Evolutionary conservation across 2,329 filamentous ascomycete species (phyloP), one percentile per base, ranked within the genome.

Genomic region (Calonectria henricotiae): DNA sequence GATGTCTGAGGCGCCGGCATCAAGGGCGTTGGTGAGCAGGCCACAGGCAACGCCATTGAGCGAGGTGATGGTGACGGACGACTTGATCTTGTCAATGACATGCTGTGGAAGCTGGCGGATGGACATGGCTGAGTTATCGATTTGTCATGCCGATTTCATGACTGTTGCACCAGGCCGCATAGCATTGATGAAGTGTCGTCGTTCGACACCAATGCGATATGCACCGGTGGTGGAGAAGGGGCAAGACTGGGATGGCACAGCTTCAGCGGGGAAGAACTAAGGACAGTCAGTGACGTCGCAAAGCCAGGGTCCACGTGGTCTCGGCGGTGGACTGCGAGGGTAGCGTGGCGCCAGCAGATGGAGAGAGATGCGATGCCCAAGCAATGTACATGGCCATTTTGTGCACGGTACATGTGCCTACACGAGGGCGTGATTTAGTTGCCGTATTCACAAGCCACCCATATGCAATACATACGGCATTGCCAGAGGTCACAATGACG

Each of bases 11-110:
- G 95, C 92, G 54, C 85, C 84, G 4, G 95, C 94, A 84, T 99
- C 96, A 13, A 99, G 86, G 0, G 94, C 90, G 80, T 99, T 99
- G 80, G 92, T 90, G 30, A 97, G 76, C 11, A 98, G 87, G 54
- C 93, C 93, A 66, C 90, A 85, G 15, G 94, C 85, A 5, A 93
- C 94, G 30, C 85, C 88, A 75, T 92, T 92, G 37, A 98, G 85
- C 51, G 91, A 92, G 1, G 91, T 93, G 75, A 98, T 92, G 66
- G 89, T 86, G n/a, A 90, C 90, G 0, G 96, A 97, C 0, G 96
- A 98, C 79, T 92, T 93, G 83, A 99, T 92, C 80, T 95, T 94
- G 58, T 92, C 89, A 76, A 91, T 87, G 67, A 93, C 94, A 74
- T 93, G 87, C 43, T 88, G 83, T 13, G 94, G 93, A 70, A 98